A percentile compares a stretch with the other conserved stretches of the same genome.
These are phyloP conservation scores for Aspergillus alliaceus DNA, from an alignment of 2,329 filamentous ascomycete species.

Conservation along the genomic window DNA sequence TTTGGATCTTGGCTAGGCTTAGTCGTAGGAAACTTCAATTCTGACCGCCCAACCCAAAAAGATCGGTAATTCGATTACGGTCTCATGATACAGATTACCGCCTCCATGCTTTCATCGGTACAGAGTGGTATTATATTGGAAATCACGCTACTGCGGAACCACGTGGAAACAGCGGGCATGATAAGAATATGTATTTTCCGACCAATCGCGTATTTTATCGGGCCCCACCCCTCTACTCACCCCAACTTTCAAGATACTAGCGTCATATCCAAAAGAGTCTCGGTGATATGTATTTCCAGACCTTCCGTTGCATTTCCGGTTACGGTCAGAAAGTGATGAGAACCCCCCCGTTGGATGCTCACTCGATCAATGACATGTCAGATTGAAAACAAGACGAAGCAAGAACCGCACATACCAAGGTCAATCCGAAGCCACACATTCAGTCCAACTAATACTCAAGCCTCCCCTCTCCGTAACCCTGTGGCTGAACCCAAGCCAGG, in stretches of 20 bases:
- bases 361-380: no score
- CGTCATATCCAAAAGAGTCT: slow-evolving; percentile 2
- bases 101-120: no score
- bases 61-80: not conserved
- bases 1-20: not conserved
- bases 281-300: not conserved
- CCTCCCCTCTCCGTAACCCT: not conserved
- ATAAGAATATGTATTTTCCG: slow-evolving; percentile 3
- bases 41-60: not conserved
- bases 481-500: not conserved
- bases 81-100: no score
- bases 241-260: slow-evolving; percentile 17
- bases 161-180: slow-evolving; percentile 21
- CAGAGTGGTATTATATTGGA: not conserved
- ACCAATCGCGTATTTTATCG: slow-evolving; percentile 17
- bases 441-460: not conserved
- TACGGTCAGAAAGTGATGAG: not conserved
- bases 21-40: not conserved
- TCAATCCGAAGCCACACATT: not conserved
- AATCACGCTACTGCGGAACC: slow-evolving; percentile 16
- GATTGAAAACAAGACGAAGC: not conserved
- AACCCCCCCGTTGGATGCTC: no score
- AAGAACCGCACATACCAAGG: no score
- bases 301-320: not conserved
- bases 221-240: slow-evolving; percentile 12